Base-by-base conservation (phyloP, 2,329 filamentous ascomycete species). In the Cercospora zeae-maydis region DNA sequence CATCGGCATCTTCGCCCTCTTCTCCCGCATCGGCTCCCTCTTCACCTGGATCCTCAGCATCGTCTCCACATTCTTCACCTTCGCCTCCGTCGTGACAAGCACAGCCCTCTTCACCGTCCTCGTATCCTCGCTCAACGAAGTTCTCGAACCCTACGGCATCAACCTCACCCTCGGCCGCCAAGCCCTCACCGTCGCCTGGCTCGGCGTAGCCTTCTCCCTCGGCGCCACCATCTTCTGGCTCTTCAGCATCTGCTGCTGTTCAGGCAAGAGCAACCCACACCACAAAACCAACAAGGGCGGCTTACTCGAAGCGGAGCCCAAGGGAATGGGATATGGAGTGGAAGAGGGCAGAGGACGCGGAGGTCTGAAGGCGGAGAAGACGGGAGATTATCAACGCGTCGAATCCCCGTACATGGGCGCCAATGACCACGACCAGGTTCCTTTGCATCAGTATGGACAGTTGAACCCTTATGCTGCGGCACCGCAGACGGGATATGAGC, bases 211-310 rank as follows among this genome's bases (percentile, higher is more conserved):
- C 30, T 92, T 96, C 74, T 88, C 89, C 65, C 75, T 95, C 34
- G 90, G 77, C 45, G 88, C 89, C 7, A 86, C 85, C 67, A 78
- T 96, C 74, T 97, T 98, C 88, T 98, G 95, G 93, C 80, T 93
- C 73, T 86, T 96, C 76, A 91, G 88, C 77, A 85, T 90, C 72
- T 98, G 93, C 88, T 98, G 93, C 86, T 96, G 93, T 83, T 87
- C 84, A 70, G 91, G 91, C 52, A 81, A 83, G 70, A 82, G 78
- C 59, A 78, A 80, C 30, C 80, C 80, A 58, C 75, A 79, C 72
- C 78, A 78, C 67, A 68, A 75, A 64, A 74, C 74, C 58, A 78
- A 80, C 64, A 73, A 74, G 45, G 72, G 72, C 57, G 72, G 73
- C n/a, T 70, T 77, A 9, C 73, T 71, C 71, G 68, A 66, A 34